These are phyloP conservation scores for Calonectria multiphialidica DNA, from an alignment of 2,329 filamentous ascomycete genomes.

Conservation along the genomic window DNA sequence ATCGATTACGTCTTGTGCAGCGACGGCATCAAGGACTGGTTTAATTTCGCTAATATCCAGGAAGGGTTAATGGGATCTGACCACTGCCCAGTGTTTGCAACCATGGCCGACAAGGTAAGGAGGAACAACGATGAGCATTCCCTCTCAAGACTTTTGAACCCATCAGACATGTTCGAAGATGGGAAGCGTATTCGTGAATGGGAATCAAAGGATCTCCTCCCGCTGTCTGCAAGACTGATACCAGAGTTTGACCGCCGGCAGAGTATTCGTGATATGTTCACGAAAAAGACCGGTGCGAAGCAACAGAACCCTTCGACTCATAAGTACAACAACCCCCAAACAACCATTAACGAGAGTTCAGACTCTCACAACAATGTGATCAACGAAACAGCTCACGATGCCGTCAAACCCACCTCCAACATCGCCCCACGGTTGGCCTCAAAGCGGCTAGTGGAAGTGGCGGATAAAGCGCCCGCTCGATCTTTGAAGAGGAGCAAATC, in stretches of 20 bases:
- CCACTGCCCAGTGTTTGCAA: conserved; percentile 92
- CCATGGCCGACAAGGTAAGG: conserved; percentile 73
- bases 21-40: conserved; percentile 82
- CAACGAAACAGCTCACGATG: not conserved
- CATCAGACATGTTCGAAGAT: conserved; percentile 75
- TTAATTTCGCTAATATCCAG: conserved; percentile 86
- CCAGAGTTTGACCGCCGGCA: conserved; percentile 88
- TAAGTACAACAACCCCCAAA: not conserved
- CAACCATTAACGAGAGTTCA: not conserved
- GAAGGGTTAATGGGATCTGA: conserved; percentile 95
- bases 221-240: conserved; percentile 84
- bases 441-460: conserved; percentile 33
- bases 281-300: conserved; percentile 46
- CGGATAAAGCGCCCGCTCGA: conserved; percentile 15
- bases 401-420: conserved; percentile 7
- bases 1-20: conserved; percentile 96
- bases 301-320: conserved; percentile 16
- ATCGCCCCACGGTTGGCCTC: conserved; percentile 6
- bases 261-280: conserved; percentile 95
- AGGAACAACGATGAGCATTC: conserved; percentile 62
- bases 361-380: not conserved
- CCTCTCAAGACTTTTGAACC: conserved; percentile 83
- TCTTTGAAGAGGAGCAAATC: conserved; percentile 44
- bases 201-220: conserved; percentile 74
- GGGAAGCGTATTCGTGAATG: conserved; percentile 77